Percentiles rank a stretch among this genome's conserved stretches.
Conservation (phyloP, 345 rosid genomes). For the Mercurialis annua region DNA sequence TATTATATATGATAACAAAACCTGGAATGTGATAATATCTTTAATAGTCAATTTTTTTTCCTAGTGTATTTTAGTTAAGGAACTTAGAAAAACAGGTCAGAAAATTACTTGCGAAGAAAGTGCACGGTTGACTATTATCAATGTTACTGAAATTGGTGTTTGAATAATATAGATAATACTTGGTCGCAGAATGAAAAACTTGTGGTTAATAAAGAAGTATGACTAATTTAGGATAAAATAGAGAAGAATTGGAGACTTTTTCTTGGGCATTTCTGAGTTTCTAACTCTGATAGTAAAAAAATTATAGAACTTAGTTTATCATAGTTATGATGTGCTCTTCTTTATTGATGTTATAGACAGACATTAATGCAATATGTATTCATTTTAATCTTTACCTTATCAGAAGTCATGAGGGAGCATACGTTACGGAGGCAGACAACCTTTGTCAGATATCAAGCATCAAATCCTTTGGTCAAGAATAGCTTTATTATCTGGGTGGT, state of each 20-base stretch:
- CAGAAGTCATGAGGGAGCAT: slow-evolving; percentile 53
- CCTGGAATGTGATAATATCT: background rate
- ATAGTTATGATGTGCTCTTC: background rate
- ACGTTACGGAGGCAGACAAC: slow-evolving; percentile 70
- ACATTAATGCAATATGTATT: background rate
- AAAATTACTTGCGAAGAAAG: background rate
- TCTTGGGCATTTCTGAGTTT: background rate
- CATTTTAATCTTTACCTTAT: slow-evolving; percentile 11
- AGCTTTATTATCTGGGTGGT: slow-evolving; percentile 85
- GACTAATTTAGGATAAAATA: background rate
- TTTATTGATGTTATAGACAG: background rate
- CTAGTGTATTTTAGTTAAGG: background rate
- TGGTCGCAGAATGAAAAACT: background rate
- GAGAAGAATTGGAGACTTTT: background rate
- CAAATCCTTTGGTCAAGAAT: slow-evolving; percentile 55
- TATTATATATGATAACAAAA: background rate
- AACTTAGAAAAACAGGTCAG: background rate
- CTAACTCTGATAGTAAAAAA: background rate
- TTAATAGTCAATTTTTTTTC: background rate
- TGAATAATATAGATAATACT: background rate
- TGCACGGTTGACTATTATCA: background rate
- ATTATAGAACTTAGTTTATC: background rate
- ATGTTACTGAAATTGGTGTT: background rate
- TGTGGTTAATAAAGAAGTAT: background rate
- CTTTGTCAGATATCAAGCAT: slow-evolving; percentile 61